Evolutionary conservation across 371 early-diverging fungal genomes (phyloP).

Genomic region (Cokeromyces recurvatus): DNA sequence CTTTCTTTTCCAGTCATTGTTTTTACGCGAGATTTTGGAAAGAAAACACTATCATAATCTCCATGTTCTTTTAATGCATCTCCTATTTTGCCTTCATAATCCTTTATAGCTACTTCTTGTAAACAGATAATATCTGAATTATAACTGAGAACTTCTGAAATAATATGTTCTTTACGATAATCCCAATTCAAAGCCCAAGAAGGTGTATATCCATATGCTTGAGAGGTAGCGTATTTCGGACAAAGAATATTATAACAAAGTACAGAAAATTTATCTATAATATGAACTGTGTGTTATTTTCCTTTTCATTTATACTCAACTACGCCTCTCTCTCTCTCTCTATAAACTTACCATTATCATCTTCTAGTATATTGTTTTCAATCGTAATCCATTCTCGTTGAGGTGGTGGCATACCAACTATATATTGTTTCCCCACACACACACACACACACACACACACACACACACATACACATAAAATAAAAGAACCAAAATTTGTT

Average conservation of each 20-base stretch:
- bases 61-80: constrained; percentile 67
- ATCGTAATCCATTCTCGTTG: constrained; percentile 90
- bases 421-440: no score
- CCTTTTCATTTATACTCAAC: no score
- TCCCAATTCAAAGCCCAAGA: constrained; percentile 96
- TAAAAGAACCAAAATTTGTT: not conserved
- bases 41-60: constrained; percentile 91
- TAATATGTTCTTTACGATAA: constrained; percentile 86
- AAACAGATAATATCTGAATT: constrained; percentile 94
- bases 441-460: no score
- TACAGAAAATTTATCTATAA: constrained; percentile 70
- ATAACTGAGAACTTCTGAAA: constrained; percentile 87
- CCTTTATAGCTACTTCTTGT: constrained; percentile 88
- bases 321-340: no score
- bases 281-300: no score
- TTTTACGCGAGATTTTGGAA: constrained; percentile 89
- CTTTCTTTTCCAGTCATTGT: constrained; percentile 90
- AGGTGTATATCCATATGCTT: constrained; percentile 92
- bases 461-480: not conserved
- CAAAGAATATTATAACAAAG: constrained; percentile 95
- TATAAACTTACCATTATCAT: constrained; percentile 17
- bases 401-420: constrained; percentile 77
- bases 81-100: constrained; percentile 80
- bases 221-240: constrained; percentile 84
- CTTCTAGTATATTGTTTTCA: constrained; percentile 36